A percentile compares a stretch with the other conserved stretches of the same genome.
phyloP scores from a whole-genome alignment of 345 rosid genomes.

The Rubroshorea leprosula region DNA sequence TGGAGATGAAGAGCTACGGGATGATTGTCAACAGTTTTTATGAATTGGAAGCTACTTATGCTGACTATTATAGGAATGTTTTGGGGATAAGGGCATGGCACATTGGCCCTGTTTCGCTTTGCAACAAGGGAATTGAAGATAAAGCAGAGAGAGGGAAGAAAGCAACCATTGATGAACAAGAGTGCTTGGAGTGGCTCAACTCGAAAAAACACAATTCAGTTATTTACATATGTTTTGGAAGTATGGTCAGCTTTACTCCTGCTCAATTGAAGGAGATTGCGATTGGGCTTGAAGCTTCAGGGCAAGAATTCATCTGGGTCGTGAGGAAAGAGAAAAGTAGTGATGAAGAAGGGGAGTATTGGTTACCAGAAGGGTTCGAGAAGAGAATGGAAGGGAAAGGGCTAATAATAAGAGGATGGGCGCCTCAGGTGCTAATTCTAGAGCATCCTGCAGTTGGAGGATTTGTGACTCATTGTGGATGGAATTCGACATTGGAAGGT shows the following conservation, averaged over 20 bases:
- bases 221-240: slow-evolving; percentile 51
- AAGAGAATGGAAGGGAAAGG: slow-evolving; percentile 29
- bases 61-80: slow-evolving; percentile 26
- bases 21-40: slow-evolving; percentile 33
- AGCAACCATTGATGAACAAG: slow-evolving; percentile 24
- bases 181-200: slow-evolving; percentile 49
- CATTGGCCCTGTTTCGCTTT: slow-evolving; percentile 51
- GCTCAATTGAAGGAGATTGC: slow-evolving; percentile 43
- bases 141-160: slow-evolving; percentile 35
- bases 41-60: slow-evolving; percentile 35
- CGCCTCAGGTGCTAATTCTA: slow-evolving; percentile 54
- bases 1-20: slow-evolving; percentile 27
- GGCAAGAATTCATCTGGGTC: slow-evolving; percentile 49
- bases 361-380: slow-evolving; percentile 46
- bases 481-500: slow-evolving; percentile 62
- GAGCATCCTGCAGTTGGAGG: slow-evolving; percentile 55
- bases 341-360: slow-evolving; percentile 31
- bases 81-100: slow-evolving; percentile 47
- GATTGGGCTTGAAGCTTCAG: slow-evolving; percentile 41
- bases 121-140: slow-evolving; percentile 29
- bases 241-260: slow-evolving; percentile 19
- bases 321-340: slow-evolving; percentile 24
- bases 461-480: slow-evolving; percentile 65
- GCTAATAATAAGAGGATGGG: slow-evolving; percentile 48
- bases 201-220: slow-evolving; percentile 42